Evolutionary conservation across 345 rosid species (phyloP).

Genomic region (Brassica rapa): DNA sequence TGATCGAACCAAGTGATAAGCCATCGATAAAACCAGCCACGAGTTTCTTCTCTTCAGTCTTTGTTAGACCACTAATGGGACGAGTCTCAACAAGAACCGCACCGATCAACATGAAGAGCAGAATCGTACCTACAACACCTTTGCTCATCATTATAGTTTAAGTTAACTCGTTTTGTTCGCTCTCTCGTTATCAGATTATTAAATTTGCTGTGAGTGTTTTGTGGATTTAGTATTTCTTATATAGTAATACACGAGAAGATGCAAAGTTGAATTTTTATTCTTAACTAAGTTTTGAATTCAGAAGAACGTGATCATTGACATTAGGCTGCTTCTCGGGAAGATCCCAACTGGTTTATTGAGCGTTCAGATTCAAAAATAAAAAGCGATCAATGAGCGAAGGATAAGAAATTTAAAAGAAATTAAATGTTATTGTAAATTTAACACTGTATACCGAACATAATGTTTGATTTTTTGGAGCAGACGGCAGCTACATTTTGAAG

Average conservation of each 20-base stretch:
- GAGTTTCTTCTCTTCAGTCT: constrained; percentile 20
- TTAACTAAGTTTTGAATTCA: constrained; percentile 9
- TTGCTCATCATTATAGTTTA: constrained; percentile 35
- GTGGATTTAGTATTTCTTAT: constrained; percentile 14
- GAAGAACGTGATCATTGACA: constrained; percentile 4
- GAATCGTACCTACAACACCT: constrained; percentile 18
- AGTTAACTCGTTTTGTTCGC: neutral
- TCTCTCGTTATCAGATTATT: neutral
- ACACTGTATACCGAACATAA: constrained; percentile 7
- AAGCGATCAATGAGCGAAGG: constrained; percentile 19
- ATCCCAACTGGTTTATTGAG: constrained; percentile 6
- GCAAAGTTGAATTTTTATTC: constrained; percentile 29
- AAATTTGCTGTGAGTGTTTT: constrained; percentile 12
- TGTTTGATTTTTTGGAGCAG: constrained; percentile 23
- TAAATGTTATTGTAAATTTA: neutral
- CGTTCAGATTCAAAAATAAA: neutral
- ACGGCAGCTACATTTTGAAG: constrained; percentile 15
- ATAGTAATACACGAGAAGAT: constrained; percentile 28
- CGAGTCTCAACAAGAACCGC: constrained; percentile 43
- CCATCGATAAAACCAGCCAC: constrained; percentile 44
- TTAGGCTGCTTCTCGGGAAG: constrained; percentile 25
- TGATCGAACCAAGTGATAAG: constrained; percentile 48
- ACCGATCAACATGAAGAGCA: constrained; percentile 29
- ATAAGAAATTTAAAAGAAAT: neutral
- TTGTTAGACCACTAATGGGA: constrained; percentile 34